Evolutionary conservation across 2,329 filamentous ascomycete species (phyloP), one percentile per base, ranked within the genome.

Genomic region (Xylaria sp.): DNA sequence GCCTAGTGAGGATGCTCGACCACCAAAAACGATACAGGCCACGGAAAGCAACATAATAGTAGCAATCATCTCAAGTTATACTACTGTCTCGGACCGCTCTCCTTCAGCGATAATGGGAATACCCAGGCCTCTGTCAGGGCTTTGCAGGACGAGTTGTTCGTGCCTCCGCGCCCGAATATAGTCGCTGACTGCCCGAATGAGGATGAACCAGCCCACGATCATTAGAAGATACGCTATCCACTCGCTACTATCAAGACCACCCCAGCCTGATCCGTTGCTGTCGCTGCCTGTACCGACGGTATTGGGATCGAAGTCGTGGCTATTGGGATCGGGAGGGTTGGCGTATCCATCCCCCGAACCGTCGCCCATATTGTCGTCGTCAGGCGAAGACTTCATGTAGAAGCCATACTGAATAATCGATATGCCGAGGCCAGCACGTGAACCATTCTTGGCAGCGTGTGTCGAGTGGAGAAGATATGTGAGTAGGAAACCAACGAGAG

Each of bases 391-490:
- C 78, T 94, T 96, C 93, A 98, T 97, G 74, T 93, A 94, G 81
- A 99, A 98, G 38, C 96, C 96, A 77, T 97, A 98, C 80, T 98
- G 95, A 57, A 99, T 94, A 11, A 99, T 87, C 0, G 94, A 97
- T 74, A 99, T 93, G 69, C 96, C 96, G 59, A 99, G 90, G 63
- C 96, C 96, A 60, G 95, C 94, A 77, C 93, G 92, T 54, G 94
- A 97, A 59, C 96, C 96, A 79, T 99, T 97, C 83, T 99, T 99
- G 75, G 96, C 96, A 4, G 96, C 96, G 80, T 99, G 96, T 7
- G 95, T 97, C 36, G 96, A 98, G 85, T 99, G 96, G 3, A 99
- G 88, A 66, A 99, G 92, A 80, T 99, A 99, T 33, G 96, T 98
- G 76, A 99, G 92, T 36, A 99, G 89, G 86, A 99, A 99, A 63